Evolutionary conservation across 2,329 filamentous ascomycete species (phyloP).

Genomic region (Apiospora rasikravindrae): DNA sequence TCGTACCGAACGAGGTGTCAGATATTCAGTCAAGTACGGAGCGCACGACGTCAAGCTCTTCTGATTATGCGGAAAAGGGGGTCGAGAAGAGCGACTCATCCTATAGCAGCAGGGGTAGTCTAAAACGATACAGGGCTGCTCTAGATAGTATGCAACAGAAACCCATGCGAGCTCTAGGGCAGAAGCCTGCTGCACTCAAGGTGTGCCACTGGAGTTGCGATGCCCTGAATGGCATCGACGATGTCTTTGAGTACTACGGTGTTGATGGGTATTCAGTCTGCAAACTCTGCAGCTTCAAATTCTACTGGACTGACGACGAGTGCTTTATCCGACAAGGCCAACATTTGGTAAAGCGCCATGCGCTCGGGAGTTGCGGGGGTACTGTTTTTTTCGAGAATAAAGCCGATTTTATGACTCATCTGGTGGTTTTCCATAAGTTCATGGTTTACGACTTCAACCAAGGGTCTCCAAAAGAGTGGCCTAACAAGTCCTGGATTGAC

Average conservation of each 20-base stretch:
- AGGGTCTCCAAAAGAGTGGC: not conserved
- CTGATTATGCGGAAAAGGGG: not conserved
- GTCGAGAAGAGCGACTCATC: not conserved
- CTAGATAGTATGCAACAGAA: not conserved
- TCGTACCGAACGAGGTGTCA: not conserved
- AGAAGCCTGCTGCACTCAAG: not conserved
- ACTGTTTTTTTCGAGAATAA: not conserved
- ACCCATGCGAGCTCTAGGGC: not conserved
- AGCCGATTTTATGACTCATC: not conserved
- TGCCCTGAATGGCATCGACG: conserved; percentile 9
- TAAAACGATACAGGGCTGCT: not conserved
- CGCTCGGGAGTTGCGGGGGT: not conserved
- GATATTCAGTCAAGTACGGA: not conserved
- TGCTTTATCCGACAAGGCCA: conserved; percentile 17
- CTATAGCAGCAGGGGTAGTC: not conserved
- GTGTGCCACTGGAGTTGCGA: conserved; percentile 17
- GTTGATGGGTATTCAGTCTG: not conserved
- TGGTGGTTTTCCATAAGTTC: not conserved
- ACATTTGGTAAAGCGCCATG: conserved; percentile 17
- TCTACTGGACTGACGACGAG: conserved; percentile 21
- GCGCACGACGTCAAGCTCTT: not conserved
- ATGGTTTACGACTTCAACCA: conserved; percentile 1
- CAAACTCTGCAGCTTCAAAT: conserved; percentile 18
- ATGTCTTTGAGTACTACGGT: conserved; percentile 8
- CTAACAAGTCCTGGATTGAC: not conserved